Evolutionary conservation across 2,329 filamentous ascomycete species (phyloP).

Genomic region (Drechslerella dactyloides): DNA sequence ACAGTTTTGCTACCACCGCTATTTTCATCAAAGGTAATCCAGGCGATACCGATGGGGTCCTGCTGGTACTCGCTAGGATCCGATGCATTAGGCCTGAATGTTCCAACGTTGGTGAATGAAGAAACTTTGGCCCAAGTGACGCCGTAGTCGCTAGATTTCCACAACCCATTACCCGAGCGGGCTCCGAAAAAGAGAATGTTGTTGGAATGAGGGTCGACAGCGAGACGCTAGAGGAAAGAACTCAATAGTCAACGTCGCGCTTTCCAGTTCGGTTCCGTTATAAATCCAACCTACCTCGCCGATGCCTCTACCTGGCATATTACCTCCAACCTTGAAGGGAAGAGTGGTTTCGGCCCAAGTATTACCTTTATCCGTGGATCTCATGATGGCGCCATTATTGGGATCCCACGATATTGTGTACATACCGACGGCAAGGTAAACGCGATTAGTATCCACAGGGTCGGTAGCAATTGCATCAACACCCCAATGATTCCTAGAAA

Average conservation of each 20-base stretch:
- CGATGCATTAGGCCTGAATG: conserved; percentile 61
- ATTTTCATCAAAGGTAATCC: conserved; percentile 65
- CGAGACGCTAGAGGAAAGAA: conserved; percentile 59
- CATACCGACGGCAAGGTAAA: conserved; percentile 65
- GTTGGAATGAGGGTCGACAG: conserved; percentile 66
- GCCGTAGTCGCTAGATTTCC: conserved; percentile 67
- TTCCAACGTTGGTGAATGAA: conserved; percentile 63
- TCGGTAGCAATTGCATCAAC: conserved; percentile 66
- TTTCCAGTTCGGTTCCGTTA: neutral
- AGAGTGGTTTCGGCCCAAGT: conserved; percentile 64
- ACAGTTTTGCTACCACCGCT: conserved; percentile 59
- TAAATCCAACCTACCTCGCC: conserved; percentile 60
- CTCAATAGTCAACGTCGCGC: neutral
- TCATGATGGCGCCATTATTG: conserved; percentile 64
- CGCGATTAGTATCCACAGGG: conserved; percentile 62
- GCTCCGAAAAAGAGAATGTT: conserved; percentile 67
- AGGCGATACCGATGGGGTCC: conserved; percentile 63
- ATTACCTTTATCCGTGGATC: conserved; percentile 64
- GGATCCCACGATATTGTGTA: conserved; percentile 69
- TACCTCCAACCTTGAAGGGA: conserved; percentile 68
- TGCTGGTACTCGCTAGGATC: conserved; percentile 61
- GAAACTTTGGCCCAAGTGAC: conserved; percentile 64
- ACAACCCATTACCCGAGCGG: conserved; percentile 66
- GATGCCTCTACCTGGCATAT: conserved; percentile 68
- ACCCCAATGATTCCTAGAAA: conserved; percentile 64